Base-by-base conservation (phyloP, 2,329 filamentous ascomycete species). In the Calonectria pseudoreteaudii region DNA sequence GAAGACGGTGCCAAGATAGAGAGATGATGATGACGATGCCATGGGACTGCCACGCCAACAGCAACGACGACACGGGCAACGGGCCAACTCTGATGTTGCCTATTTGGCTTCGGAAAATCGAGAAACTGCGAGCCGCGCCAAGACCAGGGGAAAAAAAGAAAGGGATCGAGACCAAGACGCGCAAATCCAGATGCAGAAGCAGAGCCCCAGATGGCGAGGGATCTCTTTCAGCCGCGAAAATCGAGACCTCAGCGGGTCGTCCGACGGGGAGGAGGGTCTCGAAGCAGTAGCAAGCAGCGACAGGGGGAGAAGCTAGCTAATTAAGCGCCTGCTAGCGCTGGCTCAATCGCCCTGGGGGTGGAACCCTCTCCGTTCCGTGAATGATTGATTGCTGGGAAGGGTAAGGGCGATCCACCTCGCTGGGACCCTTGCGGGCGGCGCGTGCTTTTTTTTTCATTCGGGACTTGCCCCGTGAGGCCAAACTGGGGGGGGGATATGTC, bases 221-320 rank as follows among this genome's bases (percentile, higher is more conserved):
- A 41, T 4, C 16, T 44, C 41, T 44, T 44, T 44, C 41, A 44
- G 41, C 41, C 41, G 41, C 41, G 41, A 34, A 41, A 41, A 38
- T 62, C 56, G 56, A 62, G 56, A 62, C 56, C 56, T 2, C 23
- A 28, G 28, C 52, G 52, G 52, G 23, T 38, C 23, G 16, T 10
- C 56, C 56, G 56, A 28, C 14, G 56, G 56, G n/a, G n/a, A n/a
- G n/a, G n/a, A n/a, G n/a, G 56, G 56, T 62, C 56, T 62, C 56
- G 56, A 62, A 62, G 31, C 53, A 36, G 31, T 16, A 60, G 9
- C 31, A 10, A 34, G 31, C 31, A 34, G 31, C 31, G 9, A 10
- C 31, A 34, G 31, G 16, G 31, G 20, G 56, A 23, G 14, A 41
- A 62, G 56, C 44, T 47, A 47, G n/a, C 44, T 23, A 23, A 47